Percentiles rank a stretch among this genome's conserved stretches.
Conservation (phyloP, 345 rosid genomes). For the Cardamine occulta region DNA sequence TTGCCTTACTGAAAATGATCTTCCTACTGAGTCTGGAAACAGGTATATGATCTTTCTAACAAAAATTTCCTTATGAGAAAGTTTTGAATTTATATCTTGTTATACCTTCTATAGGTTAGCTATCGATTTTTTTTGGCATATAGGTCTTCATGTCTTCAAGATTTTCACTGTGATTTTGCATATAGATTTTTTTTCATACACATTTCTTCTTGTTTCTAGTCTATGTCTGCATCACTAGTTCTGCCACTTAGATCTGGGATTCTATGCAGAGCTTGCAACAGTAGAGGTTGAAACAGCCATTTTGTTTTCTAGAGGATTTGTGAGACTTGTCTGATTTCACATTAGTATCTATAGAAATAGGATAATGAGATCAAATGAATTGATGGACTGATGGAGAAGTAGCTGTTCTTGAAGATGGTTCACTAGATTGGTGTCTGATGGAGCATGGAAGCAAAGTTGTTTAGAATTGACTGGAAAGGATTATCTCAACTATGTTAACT, state of each 20-base stretch:
- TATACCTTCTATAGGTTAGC: conserved; percentile 21
- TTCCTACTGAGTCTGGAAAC: conserved; percentile 18
- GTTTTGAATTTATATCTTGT: neutral
- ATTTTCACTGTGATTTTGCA: conserved; percentile 3
- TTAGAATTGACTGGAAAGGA: conserved; percentile 23
- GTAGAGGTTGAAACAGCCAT: conserved; percentile 7
- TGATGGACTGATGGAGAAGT: conserved; percentile 32
- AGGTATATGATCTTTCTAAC: conserved; percentile 38
- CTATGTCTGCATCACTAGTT: neutral
- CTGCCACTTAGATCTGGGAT: conserved; percentile 13
- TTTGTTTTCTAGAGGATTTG: conserved; percentile 7
- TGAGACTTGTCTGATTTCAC: conserved; percentile 15
- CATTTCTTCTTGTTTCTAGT: conserved; percentile 12
- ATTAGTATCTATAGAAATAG: conserved; percentile 10
- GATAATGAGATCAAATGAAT: conserved; percentile 2
- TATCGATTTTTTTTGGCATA: conserved; percentile 23
- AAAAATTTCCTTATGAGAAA: conserved; percentile 9
- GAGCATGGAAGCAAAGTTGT: conserved; percentile 11
- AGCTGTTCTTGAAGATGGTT: conserved; percentile 24
- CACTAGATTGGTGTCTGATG: conserved; percentile 27
- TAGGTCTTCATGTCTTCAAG: conserved; percentile 25
- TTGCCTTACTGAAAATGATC: conserved; percentile 23
- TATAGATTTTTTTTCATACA: neutral
- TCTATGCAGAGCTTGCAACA: neutral
- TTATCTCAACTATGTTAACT: conserved; percentile 9